Base-by-base conservation (phyloP, 2,329 filamentous ascomycete genomes). In the Myrmaecium sp. region DNA sequence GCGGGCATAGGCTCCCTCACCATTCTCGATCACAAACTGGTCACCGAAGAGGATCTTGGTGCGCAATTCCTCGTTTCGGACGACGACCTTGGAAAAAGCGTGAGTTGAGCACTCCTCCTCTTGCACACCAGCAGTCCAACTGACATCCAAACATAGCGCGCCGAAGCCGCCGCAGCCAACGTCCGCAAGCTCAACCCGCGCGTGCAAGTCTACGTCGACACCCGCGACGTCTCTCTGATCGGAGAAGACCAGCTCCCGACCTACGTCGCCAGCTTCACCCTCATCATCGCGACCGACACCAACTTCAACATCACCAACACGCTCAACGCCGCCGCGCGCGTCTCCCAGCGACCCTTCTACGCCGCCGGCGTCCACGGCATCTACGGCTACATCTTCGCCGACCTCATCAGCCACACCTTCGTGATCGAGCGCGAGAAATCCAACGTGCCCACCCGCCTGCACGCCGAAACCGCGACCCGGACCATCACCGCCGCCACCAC, bases 331-430 rank as follows among this genome's bases (percentile, higher is more conserved):
- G 76, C 79, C 15, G 84, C 83, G 21, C 76, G 86, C 24, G 57
- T 91, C 19, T 73, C 76, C 33, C 66, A 70, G 35, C 70, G 72
- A 25, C 74, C 83, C 7, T 94, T 94, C 52, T 98, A 98, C 53
- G 82, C 82, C 6, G 79, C 83, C 18, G 76, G 74, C 26, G 70
- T 77, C 3, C 81, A 94, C 46, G 89, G 89, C 25, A 67, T 93
- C 47, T 95, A 91, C 49, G 89, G 89, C 30, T 98, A 81, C 57
- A 78, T 93, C 37, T 98, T 98, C 49, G 78, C 79, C 31, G 89
- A 98, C 49, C 65, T 98, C 13, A 82, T 93, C 39, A 67, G 74
- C 42, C 89, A 98, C 50, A 74, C 84, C 42, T 98, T 82, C 45
- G 71, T 89, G 33, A 75, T 98, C 33, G 75, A 92, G 57, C 74